Base-by-base conservation (phyloP, 2,329 filamentous ascomycete species). In the Conoideocrella luteorostrata region DNA sequence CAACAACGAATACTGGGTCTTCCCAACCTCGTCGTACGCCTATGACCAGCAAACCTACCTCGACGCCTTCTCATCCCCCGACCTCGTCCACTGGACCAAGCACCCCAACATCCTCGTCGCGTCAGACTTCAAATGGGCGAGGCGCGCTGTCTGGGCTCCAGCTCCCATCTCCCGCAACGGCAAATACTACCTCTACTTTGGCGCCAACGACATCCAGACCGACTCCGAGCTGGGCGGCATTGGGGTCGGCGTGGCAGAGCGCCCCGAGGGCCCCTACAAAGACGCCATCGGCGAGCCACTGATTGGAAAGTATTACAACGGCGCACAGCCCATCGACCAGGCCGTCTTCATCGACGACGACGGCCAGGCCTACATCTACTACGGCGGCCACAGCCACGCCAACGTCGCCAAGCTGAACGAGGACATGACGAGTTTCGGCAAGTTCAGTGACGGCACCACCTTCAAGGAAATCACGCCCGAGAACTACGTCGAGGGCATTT, bases 161-260 rank as follows among this genome's bases (percentile, higher is more conserved):
- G 68, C 70, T 1, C 65, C 71, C 11, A 61, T 69, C 28, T 50
- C 50, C 12, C 62, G 68, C 26, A 60, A 70, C 47, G 67, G 66
- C 10, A 67, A 63, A 32, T 74, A 73, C 52, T 74, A 67, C 50
- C 60, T 75, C 42, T 75, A 75, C 54, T 75, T 74, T 49, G 68
- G 61, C 34, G 71, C 70, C 28, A 74, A 73, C 30, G 71, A 74
- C 43, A 67, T 70, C 35, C 65, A 66, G 56, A 38, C 47, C 20
- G 42, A 54, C 37, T 40, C 46, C 15, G 56, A 72, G 20, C 62
- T 72, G 17, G 64, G 63, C 4, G 63, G 66, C 22, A 63, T 67
- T 38, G 63, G 64, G 15, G 58, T 66, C 12, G 64, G 50, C 7
- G 55, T 63, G 4, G 56, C 59, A 35, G 57, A 65, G 34, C 52